Percentiles rank a stretch among this genome's conserved stretches.
phyloP scores from a whole-genome alignment of 2,329 filamentous ascomycete species.

The Exutisphaerella laricina region DNA sequence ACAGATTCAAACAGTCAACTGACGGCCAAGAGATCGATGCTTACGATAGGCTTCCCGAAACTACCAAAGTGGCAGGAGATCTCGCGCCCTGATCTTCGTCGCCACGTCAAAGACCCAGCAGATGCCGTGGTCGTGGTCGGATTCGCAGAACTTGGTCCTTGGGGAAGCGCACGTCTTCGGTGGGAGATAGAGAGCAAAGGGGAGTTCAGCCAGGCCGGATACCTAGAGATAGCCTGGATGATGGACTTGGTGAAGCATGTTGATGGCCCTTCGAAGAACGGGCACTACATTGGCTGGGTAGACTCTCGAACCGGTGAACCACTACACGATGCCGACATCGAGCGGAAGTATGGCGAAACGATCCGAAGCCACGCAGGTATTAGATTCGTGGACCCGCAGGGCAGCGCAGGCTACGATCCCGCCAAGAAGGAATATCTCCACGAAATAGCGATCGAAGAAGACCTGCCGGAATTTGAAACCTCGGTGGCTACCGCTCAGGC shows the following conservation, averaged over 20 bases:
- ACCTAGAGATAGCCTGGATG: slow-evolving; percentile 99
- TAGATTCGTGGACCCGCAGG: slow-evolving; percentile 92
- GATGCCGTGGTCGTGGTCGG: slow-evolving; percentile 97
- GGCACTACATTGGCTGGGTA: slow-evolving; percentile 95
- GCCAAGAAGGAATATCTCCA: slow-evolving; percentile 98
- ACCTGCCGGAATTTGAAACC: slow-evolving; percentile 92
- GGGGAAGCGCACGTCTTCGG: slow-evolving; percentile 95
- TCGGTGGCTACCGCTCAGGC: slow-evolving; percentile 97
- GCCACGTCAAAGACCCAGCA: slow-evolving; percentile 97
- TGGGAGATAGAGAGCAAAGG: slow-evolving; percentile 99
- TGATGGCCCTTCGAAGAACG: slow-evolving; percentile 92
- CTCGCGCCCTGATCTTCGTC: slow-evolving; percentile 81
- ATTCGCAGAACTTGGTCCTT: slow-evolving; percentile 92
- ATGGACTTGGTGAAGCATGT: slow-evolving; percentile 99
- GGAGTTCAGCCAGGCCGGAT: slow-evolving; percentile 94
- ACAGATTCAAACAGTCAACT: too few species aligned
- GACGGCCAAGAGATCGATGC: slow-evolving; percentile 92
- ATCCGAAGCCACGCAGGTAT: slow-evolving; percentile 97
- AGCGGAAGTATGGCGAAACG: slow-evolving; percentile 93
- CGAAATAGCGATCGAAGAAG: slow-evolving; percentile 94
- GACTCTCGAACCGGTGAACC: slow-evolving; percentile 91
- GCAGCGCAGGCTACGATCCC: slow-evolving; percentile 95
- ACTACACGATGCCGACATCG: slow-evolving; percentile 96
- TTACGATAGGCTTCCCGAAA: slow-evolving; percentile 93
- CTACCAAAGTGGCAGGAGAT: slow-evolving; percentile 90